Conservation (phyloP, 129 eudicot genomes). For the Pulicaria dysenterica region DNA sequence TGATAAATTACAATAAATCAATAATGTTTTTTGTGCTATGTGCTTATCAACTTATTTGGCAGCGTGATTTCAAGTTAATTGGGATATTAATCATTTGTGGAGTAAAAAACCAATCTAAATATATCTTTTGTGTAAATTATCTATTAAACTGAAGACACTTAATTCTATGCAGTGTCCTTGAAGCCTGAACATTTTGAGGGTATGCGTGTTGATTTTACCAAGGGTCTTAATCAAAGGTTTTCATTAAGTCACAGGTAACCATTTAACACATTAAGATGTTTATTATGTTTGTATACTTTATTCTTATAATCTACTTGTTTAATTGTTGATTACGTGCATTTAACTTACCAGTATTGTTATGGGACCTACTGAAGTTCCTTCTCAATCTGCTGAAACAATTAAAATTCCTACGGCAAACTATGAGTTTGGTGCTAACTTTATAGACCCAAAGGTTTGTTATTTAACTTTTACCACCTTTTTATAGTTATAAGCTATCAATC, state of each 20-base stretch:
- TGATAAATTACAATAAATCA: too few relatives aligned
- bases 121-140: background rate
- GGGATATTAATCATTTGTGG: background rate
- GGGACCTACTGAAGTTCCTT: conserved; percentile 95
- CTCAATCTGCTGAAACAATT: conserved; percentile 71
- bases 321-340: background rate
- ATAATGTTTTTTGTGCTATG: background rate
- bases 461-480: background rate
- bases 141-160: background rate
- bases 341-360: conserved; percentile 55
- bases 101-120: background rate
- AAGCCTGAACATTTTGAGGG: conserved; percentile 97
- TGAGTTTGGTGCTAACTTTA: conserved; percentile 93
- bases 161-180: conserved; percentile 61
- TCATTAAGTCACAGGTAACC: conserved; percentile 85
- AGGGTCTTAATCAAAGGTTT: conserved; percentile 74
- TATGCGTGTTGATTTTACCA: conserved; percentile 86
- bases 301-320: background rate
- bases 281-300: background rate
- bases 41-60: background rate
- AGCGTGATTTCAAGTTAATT: conserved; percentile 10
- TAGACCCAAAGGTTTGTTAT: conserved; percentile 77
- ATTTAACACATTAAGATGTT: background rate
- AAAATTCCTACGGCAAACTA: conserved; percentile 81
- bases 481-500: background rate